A percentile compares a stretch with the other conserved stretches of the same genome.
Evolutionary conservation across 805 yeast species (phyloP).

Genomic region (Scheffersomyces coipomensis): DNA sequence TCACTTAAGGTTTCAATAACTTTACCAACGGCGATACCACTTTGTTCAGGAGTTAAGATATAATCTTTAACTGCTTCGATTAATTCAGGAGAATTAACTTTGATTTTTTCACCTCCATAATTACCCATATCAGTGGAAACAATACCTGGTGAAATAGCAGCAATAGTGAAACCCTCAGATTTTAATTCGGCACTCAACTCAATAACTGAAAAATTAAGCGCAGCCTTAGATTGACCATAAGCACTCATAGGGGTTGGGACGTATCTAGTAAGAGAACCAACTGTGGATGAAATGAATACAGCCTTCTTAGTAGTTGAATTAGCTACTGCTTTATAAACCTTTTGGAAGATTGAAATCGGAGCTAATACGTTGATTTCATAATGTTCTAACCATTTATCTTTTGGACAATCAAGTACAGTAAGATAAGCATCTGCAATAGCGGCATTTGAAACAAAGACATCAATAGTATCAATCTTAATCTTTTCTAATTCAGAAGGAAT

Average conservation of each 20-base stretch:
- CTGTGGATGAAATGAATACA: background rate
- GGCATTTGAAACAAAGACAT: conserved; percentile 34
- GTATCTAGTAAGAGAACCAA: background rate
- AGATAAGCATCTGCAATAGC: conserved; percentile 11
- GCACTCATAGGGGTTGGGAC: conserved; percentile 7
- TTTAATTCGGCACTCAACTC: conserved; percentile 23
- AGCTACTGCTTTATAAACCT: background rate
- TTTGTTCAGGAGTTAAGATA: conserved; percentile 2
- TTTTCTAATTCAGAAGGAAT: conserved; percentile 10
- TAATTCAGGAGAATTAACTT: no score
- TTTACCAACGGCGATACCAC: conserved; percentile 31
- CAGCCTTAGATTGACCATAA: conserved; percentile 39
- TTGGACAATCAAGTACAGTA: background rate
- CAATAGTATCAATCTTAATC: conserved; percentile 27
- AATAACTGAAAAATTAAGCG: conserved; percentile 25
- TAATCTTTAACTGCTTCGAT: no score
- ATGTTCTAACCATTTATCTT: background rate
- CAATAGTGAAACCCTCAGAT: conserved; percentile 11
- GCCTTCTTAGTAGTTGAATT: background rate
- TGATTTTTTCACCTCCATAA: background rate
- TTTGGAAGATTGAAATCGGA: background rate
- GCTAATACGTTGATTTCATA: background rate
- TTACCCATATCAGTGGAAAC: conserved; percentile 33
- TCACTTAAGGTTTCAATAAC: conserved; percentile 33
- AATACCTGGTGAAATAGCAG: conserved; percentile 37